Conservation (phyloP, 2,329 filamentous ascomycete genomes). For the Exophiala sp. region DNA sequence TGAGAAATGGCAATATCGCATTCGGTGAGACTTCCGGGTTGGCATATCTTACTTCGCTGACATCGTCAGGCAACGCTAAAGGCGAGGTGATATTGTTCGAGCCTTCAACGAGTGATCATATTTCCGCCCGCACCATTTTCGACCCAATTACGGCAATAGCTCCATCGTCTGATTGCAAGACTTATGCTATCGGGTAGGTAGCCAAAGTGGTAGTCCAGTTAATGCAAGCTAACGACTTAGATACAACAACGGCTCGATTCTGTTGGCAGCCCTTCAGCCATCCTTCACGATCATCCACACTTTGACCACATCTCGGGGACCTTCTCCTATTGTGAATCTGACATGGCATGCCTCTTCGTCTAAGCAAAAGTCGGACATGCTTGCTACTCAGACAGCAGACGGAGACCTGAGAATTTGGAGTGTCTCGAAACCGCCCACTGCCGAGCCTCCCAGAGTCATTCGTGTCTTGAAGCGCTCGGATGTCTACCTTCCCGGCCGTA, state of each 20-base stretch:
- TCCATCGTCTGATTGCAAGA: slow-evolving; percentile 82
- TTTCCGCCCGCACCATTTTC: slow-evolving; percentile 86
- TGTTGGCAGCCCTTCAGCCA: slow-evolving; percentile 85
- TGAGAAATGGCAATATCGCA: slow-evolving; percentile 93
- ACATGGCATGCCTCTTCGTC: slow-evolving; percentile 96
- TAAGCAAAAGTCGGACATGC: slow-evolving; percentile 95
- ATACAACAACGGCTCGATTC: slow-evolving; percentile 89
- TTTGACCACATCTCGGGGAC: slow-evolving; percentile 74
- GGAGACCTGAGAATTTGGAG: slow-evolving; percentile 96
- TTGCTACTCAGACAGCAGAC: slow-evolving; percentile 86
- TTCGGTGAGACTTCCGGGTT: slow-evolving; percentile 66
- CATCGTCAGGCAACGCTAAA: slow-evolving; percentile 68
- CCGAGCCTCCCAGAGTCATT: slow-evolving; percentile 80
- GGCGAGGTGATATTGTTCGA: slow-evolving; percentile 95
- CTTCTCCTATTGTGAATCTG: slow-evolving; percentile 81
- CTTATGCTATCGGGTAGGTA: slow-evolving; percentile 84
- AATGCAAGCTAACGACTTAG: slow-evolving; percentile 45
- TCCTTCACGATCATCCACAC: slow-evolving; percentile 93
- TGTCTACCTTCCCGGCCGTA: slow-evolving; percentile 68
- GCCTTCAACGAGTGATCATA: slow-evolving; percentile 85
- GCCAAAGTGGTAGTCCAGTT: neutral
- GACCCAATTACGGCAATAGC: slow-evolving; percentile 93
- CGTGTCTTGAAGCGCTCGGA: slow-evolving; percentile 71
- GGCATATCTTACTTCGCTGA: slow-evolving; percentile 14
- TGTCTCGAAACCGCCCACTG: slow-evolving; percentile 73